A percentile compares a stretch with the other conserved stretches of the same genome.
Conservation (phyloP, 2,329 filamentous ascomycete species). For the Aphanoascus verrucosus region DNA sequence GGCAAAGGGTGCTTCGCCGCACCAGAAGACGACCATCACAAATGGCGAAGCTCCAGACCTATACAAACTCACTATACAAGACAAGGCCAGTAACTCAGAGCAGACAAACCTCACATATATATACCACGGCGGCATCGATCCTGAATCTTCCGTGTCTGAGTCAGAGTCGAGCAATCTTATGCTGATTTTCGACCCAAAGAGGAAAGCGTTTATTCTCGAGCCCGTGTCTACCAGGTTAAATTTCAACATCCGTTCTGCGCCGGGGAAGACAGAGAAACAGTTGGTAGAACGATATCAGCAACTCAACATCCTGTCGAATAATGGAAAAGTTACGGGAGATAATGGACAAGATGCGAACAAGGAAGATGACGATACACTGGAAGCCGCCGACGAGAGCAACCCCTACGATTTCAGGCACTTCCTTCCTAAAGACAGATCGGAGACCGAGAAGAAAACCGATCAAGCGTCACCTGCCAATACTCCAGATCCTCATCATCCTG, state of each 20-base stretch:
- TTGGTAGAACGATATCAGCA: conserved; percentile 59
- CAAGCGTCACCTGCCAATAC: conserved; percentile 25
- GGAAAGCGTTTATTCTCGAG: conserved; percentile 71
- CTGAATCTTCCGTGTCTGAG: conserved; percentile 22
- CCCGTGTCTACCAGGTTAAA: conserved; percentile 70
- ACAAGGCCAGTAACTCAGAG: conserved; percentile 32
- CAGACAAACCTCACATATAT: conserved; percentile 30
- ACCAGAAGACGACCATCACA: conserved; percentile 31
- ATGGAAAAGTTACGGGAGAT: conserved; percentile 28
- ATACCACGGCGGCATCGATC: conserved; percentile 34
- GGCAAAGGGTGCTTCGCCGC: conserved; percentile 31
- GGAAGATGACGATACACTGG: conserved; percentile 32
- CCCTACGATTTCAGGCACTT: conserved; percentile 43
- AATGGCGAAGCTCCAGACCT: conserved; percentile 26
- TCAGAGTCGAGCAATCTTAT: conserved; percentile 31
- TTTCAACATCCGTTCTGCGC: conserved; percentile 70
- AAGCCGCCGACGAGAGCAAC: conserved; percentile 34
- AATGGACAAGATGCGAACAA: conserved; percentile 24
- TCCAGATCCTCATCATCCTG: conserved; percentile 27
- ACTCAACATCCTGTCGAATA: conserved; percentile 38
- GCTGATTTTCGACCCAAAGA: conserved; percentile 64
- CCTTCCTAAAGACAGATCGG: conserved; percentile 32
- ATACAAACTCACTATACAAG: conserved; percentile 34
- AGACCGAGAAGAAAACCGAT: conserved; percentile 24
- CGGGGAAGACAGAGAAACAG: conserved; percentile 53